These are phyloP conservation scores for Eustoma russellianum DNA, from an alignment of 257 asterid genomes.

Conservation along the genomic window DNA sequence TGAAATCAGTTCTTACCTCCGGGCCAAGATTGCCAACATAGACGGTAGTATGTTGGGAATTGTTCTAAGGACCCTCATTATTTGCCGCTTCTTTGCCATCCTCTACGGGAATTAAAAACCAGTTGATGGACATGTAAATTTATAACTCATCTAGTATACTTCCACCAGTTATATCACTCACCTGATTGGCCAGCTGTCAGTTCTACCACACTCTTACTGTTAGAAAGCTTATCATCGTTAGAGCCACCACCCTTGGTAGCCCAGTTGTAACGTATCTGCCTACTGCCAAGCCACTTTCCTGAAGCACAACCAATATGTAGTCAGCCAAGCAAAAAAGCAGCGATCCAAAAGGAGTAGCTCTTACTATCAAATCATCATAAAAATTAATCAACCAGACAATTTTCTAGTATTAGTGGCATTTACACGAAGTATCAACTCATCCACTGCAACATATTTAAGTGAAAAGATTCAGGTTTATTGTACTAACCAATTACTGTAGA, in stretches of 20 bases:
- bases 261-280: conserved; percentile 97
- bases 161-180: conserved; percentile 9
- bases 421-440: no score
- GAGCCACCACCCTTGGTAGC: conserved; percentile 78
- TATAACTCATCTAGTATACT: not conserved
- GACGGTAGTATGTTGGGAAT: conserved; percentile 79
- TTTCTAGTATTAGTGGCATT: no score
- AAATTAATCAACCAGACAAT: not conserved
- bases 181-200: conserved; percentile 73
- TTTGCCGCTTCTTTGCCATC: conserved; percentile 68
- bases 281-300: conserved; percentile 96
- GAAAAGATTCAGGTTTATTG: no score
- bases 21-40: conserved; percentile 95
- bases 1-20: conserved; percentile 39
- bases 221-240: conserved; percentile 69
- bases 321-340: conserved; percentile 9
- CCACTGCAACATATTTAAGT: no score
- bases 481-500: conserved; percentile 36
- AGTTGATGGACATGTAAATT: not conserved
- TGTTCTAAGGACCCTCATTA: conserved; percentile 80
- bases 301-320: conserved; percentile 6
- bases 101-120: conserved; percentile 39
- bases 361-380: not conserved
- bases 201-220: conserved; percentile 74
- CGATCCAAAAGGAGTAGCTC: not conserved